These are phyloP conservation scores for Sporothrix brasiliensis DNA, from an alignment of 2,329 filamentous ascomycete species.

Conservation along the genomic window DNA sequence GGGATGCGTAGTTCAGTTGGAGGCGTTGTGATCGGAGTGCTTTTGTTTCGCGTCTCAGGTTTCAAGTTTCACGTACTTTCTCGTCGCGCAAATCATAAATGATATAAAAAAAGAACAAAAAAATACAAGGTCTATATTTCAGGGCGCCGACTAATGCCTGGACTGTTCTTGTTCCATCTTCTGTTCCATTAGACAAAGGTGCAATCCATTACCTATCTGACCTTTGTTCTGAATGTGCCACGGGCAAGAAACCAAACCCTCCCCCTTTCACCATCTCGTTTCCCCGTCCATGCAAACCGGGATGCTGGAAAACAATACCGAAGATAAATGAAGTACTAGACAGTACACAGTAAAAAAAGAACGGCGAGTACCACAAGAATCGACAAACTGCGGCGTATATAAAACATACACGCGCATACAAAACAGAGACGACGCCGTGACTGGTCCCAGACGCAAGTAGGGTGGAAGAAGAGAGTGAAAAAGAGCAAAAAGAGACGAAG, in stretches of 20 bases:
- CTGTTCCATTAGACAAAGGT: background rate
- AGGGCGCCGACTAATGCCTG: slow-evolving; percentile 17
- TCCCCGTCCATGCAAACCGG: background rate
- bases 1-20: background rate
- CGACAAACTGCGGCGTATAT: background rate
- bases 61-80: background rate
- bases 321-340: background rate
- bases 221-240: background rate
- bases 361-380: background rate
- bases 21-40: background rate
- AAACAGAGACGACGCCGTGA: slow-evolving; percentile 5
- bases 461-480: background rate
- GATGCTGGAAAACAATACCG: slow-evolving; percentile 19
- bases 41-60: too few species aligned
- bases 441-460: slow-evolving; percentile 4
- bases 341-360: background rate
- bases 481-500: background rate
- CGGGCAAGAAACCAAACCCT: background rate
- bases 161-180: background rate
- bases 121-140: slow-evolving; percentile 7
- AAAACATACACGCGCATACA: background rate
- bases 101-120: background rate
- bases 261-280: background rate
- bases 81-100: background rate
- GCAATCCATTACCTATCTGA: background rate